Evolutionary conservation across 108 stramenopile species (phyloP), one percentile per base, ranked within the genome.

Genomic region (Cyclotella kingstonii): DNA sequence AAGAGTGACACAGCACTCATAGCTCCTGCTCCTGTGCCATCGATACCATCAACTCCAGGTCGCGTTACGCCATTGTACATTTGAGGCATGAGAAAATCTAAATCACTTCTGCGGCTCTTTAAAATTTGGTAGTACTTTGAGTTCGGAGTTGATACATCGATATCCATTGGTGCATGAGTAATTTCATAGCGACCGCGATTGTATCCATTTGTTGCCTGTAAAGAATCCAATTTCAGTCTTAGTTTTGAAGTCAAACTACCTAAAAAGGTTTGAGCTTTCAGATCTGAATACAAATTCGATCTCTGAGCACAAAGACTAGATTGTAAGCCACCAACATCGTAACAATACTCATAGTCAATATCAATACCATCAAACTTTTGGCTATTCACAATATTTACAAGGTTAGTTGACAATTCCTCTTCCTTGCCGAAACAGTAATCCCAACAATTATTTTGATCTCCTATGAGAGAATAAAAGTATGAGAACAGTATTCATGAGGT

Each of bases 41-140:
- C 40, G 11, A 81, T 30, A 10, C 81, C 81, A 76, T 81, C 77
- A 12, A 38, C 18, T 11, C 48, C 73, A 19, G 81, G 81, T 22
- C 68, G 47, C 42, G 77, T 70, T 17, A 70, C 58, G 9, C 81
- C 74, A 27, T 84, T 84, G 69, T 84, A 84, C 55, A 79, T 81
- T 41, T 84, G 80, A 0, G 83, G 83, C 77, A 81, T 76, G 23
- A 81, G 47, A 21, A 79, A 81, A 50, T 84, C 80, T 35, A 84
- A 48, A 18, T 62, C 43, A 23, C 28, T 27, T 17, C 43, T 23
- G 12, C 65, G 47, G 6, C 44, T 61, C 34, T 70, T 63, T 21
- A 81, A 28, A 2, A 78, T 29, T 0, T 69, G 29, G 21, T 69
- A 81, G 33, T 78, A 63, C 41, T 27, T 34, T 2, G 43, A 76